Evolutionary conservation across 805 yeast species (phyloP), one percentile per base, ranked within the genome.

Genomic region (Metschnikowia kunwiensis): DNA sequence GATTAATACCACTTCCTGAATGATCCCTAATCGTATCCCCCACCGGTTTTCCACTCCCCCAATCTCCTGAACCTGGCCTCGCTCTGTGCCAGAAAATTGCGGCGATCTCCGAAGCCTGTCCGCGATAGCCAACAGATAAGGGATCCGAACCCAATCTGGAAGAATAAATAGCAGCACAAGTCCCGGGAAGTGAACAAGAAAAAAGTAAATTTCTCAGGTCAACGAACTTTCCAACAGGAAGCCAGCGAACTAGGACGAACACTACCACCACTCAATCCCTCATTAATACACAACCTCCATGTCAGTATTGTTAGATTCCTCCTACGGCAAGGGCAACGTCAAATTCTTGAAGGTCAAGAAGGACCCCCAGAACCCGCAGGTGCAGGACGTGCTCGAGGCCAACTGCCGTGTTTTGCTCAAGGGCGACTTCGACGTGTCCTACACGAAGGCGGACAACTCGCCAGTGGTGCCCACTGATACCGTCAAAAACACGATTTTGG

Each of bases 381-480:
- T 70, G 30, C 97, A 89, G 61, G 83, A 86, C 42, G 80, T 89
- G 26, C 74, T 86, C 62, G 96, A 89, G 68, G 86, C 94, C 35
- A 82, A 87, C 39, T 94, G 85, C 38, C 72, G 74, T 46, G 81
- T 81, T 18, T 68, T 89, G 33, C 72, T 89, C 40, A 79, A 75
- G 49, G 97, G 97, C 44, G 75, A 72, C 38, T 80, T 89, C 53
- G 96, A 84, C 45, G 63, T 67, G 20, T 80, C 95, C 3, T 89
- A 85, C 70, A 89, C 96, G 33, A 55, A 81, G 40, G 96, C 96
- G 24, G 94, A 89, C 65, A 89, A 89, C 68, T 57, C 84, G 2
- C 76, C 84, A n/a, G 80, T 89, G 54, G 94, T 89, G 32, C 96
- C 97, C 41, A 89, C 97, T 7, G 96, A 88, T 62, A 86, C 96